These are phyloP conservation scores for Cladosporium sp. DNA, from an alignment of 2,329 filamentous ascomycete genomes.

Conservation along the genomic window DNA sequence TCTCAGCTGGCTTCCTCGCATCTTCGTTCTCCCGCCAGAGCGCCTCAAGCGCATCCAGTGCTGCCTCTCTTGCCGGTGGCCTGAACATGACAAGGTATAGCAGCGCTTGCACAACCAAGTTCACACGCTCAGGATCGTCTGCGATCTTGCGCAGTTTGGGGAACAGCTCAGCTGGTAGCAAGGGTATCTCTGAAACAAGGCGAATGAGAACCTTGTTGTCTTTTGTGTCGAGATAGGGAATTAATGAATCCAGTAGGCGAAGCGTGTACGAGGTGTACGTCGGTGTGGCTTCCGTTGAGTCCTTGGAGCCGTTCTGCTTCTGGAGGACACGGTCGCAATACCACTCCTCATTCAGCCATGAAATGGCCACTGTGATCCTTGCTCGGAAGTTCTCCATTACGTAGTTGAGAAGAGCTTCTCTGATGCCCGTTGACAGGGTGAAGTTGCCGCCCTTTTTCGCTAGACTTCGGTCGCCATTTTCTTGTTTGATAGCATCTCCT, in stretches of 20 bases:
- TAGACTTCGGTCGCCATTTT: slow-evolving; percentile 46
- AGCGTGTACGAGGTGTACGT: slow-evolving; percentile 32
- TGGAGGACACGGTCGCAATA: slow-evolving; percentile 75
- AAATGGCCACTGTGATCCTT: slow-evolving; percentile 85
- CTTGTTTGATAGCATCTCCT: slow-evolving; percentile 48
- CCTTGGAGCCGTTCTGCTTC: slow-evolving; percentile 32
- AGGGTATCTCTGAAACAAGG: slow-evolving; percentile 88
- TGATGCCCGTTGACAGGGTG: slow-evolving; percentile 67
- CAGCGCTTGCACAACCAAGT: slow-evolving; percentile 58
- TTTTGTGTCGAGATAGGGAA: slow-evolving; percentile 86
- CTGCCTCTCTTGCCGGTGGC: slow-evolving; percentile 59
- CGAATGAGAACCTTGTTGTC: slow-evolving; percentile 82
- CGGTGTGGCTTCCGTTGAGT: slow-evolving; percentile 24
- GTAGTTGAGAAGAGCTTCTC: slow-evolving; percentile 79
- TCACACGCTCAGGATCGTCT: slow-evolving; percentile 63
- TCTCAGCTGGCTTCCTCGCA: slow-evolving; percentile 50
- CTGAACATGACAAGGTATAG: slow-evolving; percentile 60
- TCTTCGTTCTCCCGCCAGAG: slow-evolving; percentile 56
- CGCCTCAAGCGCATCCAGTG: slow-evolving; percentile 58
- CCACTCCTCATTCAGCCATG: slow-evolving; percentile 97
- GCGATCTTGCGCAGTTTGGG: slow-evolving; percentile 66
- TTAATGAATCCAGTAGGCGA: slow-evolving; percentile 76
- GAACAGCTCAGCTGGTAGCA: slow-evolving; percentile 70
- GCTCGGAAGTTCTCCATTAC: slow-evolving; percentile 88
- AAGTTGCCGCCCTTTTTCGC: slow-evolving; percentile 39